Evolutionary conservation across 2,329 filamentous ascomycete species (phyloP).

Genomic region (Fusarium sp.): DNA sequence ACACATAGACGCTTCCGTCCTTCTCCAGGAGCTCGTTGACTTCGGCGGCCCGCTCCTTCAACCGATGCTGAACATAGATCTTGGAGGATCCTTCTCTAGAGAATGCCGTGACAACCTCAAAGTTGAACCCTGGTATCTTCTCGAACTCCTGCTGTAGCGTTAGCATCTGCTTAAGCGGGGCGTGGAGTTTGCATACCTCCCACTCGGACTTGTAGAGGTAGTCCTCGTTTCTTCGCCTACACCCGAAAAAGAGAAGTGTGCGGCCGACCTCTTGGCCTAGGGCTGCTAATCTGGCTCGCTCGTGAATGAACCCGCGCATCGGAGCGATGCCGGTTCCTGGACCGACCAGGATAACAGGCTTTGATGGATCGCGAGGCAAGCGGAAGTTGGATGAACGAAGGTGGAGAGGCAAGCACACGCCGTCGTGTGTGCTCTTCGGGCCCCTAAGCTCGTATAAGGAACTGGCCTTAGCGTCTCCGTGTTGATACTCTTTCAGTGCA

Average conservation of each 20-base stretch:
- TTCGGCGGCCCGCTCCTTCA: background rate
- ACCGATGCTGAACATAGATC: conserved; percentile 3
- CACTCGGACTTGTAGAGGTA: background rate
- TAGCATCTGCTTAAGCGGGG: background rate
- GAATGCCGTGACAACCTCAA: background rate
- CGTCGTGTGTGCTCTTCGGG: background rate
- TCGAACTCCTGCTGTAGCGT: background rate
- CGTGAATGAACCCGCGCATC: background rate
- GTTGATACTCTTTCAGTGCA: background rate
- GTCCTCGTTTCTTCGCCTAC: background rate
- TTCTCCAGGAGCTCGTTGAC: background rate
- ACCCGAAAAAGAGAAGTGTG: background rate
- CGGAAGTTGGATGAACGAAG: background rate
- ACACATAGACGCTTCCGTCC: conserved; percentile 1
- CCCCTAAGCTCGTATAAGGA: background rate
- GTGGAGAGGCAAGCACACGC: background rate
- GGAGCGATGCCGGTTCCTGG: background rate
- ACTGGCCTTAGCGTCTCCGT: background rate
- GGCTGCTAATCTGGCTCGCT: background rate
- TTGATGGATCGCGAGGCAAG: background rate
- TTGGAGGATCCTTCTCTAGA: background rate
- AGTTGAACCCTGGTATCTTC: background rate
- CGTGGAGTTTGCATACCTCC: background rate
- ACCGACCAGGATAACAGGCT: background rate
- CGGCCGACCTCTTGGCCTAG: background rate